phyloP scores from a whole-genome alignment of 768 basidiomycete genomes.

The Tulasnella sp. region DNA sequence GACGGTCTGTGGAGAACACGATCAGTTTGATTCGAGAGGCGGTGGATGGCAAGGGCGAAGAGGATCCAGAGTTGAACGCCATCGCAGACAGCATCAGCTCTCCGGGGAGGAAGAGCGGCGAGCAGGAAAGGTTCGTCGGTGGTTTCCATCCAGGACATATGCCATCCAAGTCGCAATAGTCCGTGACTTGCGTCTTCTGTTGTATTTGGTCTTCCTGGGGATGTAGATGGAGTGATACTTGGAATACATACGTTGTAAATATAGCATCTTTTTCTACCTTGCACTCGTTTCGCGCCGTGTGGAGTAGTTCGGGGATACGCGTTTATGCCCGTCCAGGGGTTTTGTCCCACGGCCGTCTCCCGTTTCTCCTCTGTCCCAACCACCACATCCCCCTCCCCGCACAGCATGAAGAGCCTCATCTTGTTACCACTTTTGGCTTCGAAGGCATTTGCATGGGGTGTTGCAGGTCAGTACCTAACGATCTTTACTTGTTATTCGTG shows the following conservation, averaged over 20 bases:
- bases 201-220: not conserved
- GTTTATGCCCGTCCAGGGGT: conserved; percentile 7
- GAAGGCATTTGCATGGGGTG: conserved; percentile 15
- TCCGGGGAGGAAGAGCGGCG: not conserved
- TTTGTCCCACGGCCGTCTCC: not conserved
- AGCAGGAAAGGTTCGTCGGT: conserved; percentile 17
- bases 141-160: conserved; percentile 18
- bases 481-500: not conserved
- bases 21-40: conserved; percentile 93
- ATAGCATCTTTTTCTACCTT: not conserved
- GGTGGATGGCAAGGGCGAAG: conserved; percentile 65
- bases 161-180: conserved; percentile 15
- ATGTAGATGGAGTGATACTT: conserved; percentile 12
- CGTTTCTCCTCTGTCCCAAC: conserved; percentile 15
- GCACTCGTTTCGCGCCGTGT: not conserved
- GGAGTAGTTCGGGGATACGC: not conserved
- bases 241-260: conserved; percentile 11
- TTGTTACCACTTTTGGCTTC: conserved; percentile 1
- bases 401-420: conserved; percentile 13
- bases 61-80: conserved; percentile 38
- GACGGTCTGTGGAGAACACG: conserved; percentile 91
- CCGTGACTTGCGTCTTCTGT: not conserved
- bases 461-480: not conserved
- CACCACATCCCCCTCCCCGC: not conserved
- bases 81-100: conserved; percentile 33